Evolutionary conservation across 129 eudicot species (phyloP), one percentile per base, ranked within the genome.

Genomic region (Chrysanthemum seticuspe): DNA sequence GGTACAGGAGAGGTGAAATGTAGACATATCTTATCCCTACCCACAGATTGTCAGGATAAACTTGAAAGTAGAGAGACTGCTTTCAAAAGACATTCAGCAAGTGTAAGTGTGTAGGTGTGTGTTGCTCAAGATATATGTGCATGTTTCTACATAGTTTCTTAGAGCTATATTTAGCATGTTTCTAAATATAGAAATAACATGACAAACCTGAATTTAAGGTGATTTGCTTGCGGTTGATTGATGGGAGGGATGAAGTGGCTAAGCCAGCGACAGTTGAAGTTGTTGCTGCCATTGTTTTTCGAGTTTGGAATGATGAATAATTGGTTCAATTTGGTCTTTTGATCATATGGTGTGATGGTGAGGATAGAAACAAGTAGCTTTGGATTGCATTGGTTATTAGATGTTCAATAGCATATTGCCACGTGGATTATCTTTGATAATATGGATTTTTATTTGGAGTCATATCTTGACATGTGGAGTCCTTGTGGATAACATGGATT

Each of bases 211-310:
- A 88, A 50, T 55, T 57, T 71, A 86, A 85, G 86, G 80, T n/a
- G 27, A 79, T 25, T 62, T 79, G 76, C n/a, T 68, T 83, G 70
- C 86, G 75, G 76, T 73, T 75, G 56, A 70, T 11, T 59, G 75
- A 73, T 25, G 86, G 68, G 62, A 91, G 88, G 64, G 90, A 77
- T 62, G 95, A 89, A 65, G 88, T 67, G 77, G 89, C 96, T 81
- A 92, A 78, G 74, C 96, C 98, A 1, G 78, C 88, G 67, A 92
- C 77, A 58, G 96, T 79, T 51, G 97, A 80, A 54, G 96, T 78
- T 57, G 90, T 54, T 44, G 93, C 85, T 50, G 94, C 93, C 97
- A 88, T 91, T 19, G 23, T 18, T 19, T 16, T 19, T 60, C 25
- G 23, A 13, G 47, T 13, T 57, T 23, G 14, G 58, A 53, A 53